Evolutionary conservation across 352 stramenopile genomes (phyloP), one percentile per base, ranked within the genome.

Genomic region (Pythium oligandrum): DNA sequence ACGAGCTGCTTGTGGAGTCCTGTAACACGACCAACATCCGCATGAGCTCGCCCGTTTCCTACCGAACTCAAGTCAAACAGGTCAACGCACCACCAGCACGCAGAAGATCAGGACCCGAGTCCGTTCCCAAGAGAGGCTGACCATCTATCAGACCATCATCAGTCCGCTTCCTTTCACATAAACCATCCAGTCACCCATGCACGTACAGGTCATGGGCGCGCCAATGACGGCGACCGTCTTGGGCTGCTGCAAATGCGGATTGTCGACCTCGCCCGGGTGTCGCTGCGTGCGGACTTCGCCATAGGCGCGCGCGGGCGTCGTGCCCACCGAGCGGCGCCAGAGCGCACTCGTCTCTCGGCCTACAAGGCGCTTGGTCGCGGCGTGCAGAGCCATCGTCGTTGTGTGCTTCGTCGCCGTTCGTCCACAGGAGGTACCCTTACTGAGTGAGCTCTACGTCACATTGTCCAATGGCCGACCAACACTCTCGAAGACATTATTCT

Each of bases 131-230:
- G 45, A 92, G 55, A 38, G 84, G 84, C 60, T 95, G 84, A 37
- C 84, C 84, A 51, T 91, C 84, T 95, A 53, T 36, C 45, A 12
- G 12, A 42, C 38, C 38, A 42, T 12, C 38, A 42, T 52, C 46
- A 26, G 17, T 26, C 17, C 17, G 17, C 17, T 26, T 26, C 17
- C 17, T 5, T 49, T 31, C 51, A 37, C n/a, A 4, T 34, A 12
- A 54, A 11, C 10, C 43, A 58, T 34, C 12, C n/a, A 6, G 53
- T 40, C 40, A 63, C 4, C 17, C 32, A 44, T 3, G 33, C 31
- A 55, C 75, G 40, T 66, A 94, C 84, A 85, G 7, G 83, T 95
- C 84, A 95, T 95, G 30, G 84, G 84, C n/a, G 82, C 84, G 61
- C 84, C 84, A 45, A 95, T 95, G 40, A 95, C 58, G 0, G 80